A percentile compares a stretch with the other conserved stretches of the same genome.
These are phyloP conservation scores for Yarrowia osloensis DNA, from an alignment of 805 yeast species.

Conservation along the genomic window DNA sequence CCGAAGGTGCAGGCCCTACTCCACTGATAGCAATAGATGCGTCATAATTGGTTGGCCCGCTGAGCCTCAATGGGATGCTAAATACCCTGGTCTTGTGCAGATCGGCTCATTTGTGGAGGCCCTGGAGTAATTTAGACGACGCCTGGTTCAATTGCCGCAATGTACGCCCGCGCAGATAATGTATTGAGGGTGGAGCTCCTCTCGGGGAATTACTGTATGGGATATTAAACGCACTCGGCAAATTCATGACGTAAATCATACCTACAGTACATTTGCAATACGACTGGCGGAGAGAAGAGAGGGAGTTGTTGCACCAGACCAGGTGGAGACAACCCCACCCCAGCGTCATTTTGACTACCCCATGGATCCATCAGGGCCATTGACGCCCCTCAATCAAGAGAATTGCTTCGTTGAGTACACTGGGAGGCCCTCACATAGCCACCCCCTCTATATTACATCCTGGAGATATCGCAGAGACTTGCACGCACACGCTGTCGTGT, in stretches of 20 bases:
- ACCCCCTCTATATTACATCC: too few relatives aligned
- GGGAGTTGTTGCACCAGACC: background rate
- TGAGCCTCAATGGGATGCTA: constrained; percentile 1
- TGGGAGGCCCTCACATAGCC: too few relatives aligned
- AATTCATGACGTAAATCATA: background rate
- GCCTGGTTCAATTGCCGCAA: constrained; percentile 2
- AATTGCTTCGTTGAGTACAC: too few relatives aligned
- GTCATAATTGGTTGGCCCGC: constrained; percentile 23
- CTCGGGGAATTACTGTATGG: background rate
- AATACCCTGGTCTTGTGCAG: constrained; percentile 16
- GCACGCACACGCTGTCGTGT: background rate
- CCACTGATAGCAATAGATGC: constrained; percentile 18
- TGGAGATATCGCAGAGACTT: background rate
- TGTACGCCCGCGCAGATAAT: background rate
- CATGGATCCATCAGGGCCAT: background rate
- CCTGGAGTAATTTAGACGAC: constrained; percentile 1
- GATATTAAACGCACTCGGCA: constrained; percentile 6
- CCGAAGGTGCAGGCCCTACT: background rate
- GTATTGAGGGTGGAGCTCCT: background rate
- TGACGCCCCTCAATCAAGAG: too few relatives aligned
- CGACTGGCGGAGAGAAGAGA: background rate
- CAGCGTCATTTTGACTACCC: background rate
- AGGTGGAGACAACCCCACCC: background rate
- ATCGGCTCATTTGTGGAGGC: constrained; percentile 15
- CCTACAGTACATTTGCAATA: background rate